phyloP scores from a whole-genome alignment of 2,329 filamentous ascomycete species.

The Penicillium vulpinum region DNA sequence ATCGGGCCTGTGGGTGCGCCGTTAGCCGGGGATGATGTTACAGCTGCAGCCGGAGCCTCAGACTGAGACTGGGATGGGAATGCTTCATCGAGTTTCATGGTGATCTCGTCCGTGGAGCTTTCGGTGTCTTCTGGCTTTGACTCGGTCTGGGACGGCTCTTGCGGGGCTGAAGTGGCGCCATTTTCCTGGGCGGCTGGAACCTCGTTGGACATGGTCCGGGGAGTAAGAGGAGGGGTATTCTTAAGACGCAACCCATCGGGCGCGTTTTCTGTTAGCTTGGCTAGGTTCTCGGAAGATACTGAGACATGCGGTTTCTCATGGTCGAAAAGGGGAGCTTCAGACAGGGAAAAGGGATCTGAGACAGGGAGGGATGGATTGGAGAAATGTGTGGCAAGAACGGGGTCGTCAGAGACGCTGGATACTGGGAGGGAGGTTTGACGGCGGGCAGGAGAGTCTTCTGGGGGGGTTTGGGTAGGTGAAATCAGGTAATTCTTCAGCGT shows the following conservation, averaged over 20 bases:
- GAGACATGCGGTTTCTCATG: slow-evolving; percentile 44
- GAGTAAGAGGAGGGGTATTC: slow-evolving; percentile 90
- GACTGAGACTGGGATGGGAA: slow-evolving; percentile 30
- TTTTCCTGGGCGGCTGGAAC: slow-evolving; percentile 40
- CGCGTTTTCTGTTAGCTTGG: slow-evolving; percentile 80
- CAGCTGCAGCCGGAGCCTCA: not conserved
- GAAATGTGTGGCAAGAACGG: slow-evolving; percentile 66
- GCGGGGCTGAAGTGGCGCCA: slow-evolving; percentile 24
- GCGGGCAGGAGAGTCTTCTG: slow-evolving; percentile 38
- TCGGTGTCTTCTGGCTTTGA: slow-evolving; percentile 26
- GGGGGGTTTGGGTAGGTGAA: slow-evolving; percentile 29
- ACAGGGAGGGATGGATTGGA: slow-evolving; percentile 64
- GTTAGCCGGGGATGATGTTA: slow-evolving; percentile 28
- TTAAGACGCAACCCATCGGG: slow-evolving; percentile 64
- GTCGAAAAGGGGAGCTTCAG: slow-evolving; percentile 54
- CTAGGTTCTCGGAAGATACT: slow-evolving; percentile 47
- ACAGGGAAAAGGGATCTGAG: slow-evolving; percentile 48
- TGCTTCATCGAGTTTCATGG: slow-evolving; percentile 39
- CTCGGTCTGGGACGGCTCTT: slow-evolving; percentile 4
- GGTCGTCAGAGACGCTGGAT: slow-evolving; percentile 64
- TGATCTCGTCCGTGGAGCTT: slow-evolving; percentile 37
- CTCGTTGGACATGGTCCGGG: slow-evolving; percentile 76
- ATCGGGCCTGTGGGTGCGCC: slow-evolving; percentile 67
- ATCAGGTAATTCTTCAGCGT: slow-evolving; percentile 48
- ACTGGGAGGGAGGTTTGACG: slow-evolving; percentile 57